Base-by-base conservation (phyloP, 129 eudicot genomes). In the Helianthus tuberosus region DNA sequence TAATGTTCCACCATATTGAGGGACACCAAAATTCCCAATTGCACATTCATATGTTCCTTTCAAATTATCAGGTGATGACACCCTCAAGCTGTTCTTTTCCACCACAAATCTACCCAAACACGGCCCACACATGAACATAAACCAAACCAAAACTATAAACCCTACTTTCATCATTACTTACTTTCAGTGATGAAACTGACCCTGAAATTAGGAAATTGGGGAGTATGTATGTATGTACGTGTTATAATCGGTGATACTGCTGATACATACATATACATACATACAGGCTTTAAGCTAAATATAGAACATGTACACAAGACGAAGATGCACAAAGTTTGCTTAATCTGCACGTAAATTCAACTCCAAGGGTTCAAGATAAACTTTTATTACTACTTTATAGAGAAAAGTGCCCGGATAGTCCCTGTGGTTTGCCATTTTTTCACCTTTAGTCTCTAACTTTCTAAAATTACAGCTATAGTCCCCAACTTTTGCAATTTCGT, bases 131-230 rank as follows among this genome's bases (percentile, higher is more conserved):
- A 51, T n/a, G 5, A 51, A 51, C 57, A n/a, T 14, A 14, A 51
- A 51, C 57, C 57, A n/a, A 51, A 51, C 57, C 6, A 12, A 51
- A 4, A 51, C 6, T 14, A 82, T 70, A 69, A 62, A 20, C 27
- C 77, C 85, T 14, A 79, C 29, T 49, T 85, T 79, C 52, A 51
- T 29, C 36, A 32, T 32, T 32, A 32, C 36, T 32, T 5, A 32
- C 36, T 32, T 3, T 32, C 36, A 32, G 5, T 32, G 36, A 32
- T 32, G 36, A 32, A 32, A 32, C 36, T 32, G 36, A 32, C 10
- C 10, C 2, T 43, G 11, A 6, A 43, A 43, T 43, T 41, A 17
- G 62, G 62, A 55, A 25, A 55, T 3, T 1, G 62, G 20, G 17
- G 10, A 6, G 13, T 55, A 20, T 20, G 35, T 55, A 23, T 16